Evolutionary conservation across 208 protist genomes (phyloP), one percentile per base, ranked within the genome.

Genomic region (Giardia muris): DNA sequence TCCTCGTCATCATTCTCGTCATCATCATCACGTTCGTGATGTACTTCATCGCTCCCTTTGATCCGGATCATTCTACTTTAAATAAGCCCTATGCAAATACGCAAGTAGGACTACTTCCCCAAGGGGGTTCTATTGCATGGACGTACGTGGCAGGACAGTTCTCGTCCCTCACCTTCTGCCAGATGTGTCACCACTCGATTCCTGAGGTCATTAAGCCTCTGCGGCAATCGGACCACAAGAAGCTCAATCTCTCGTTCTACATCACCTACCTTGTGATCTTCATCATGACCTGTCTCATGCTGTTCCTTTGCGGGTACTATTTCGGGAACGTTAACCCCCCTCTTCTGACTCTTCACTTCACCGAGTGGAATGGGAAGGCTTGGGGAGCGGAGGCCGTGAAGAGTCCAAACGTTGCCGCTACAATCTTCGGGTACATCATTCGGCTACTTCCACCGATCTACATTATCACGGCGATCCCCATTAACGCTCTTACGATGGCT

Each of bases 381-480:
- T 89, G 86, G 86, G 42, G 30, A 39, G 19, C 30, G 19, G 10
- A 43, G 4, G 86, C 86, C 42, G 45, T 4, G 42, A 43, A 44
- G 39, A 10, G 45, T 19, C 4, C 86, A 10, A 43, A 4, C 42
- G 4, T 22, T 10, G 86, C 86, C 4, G 86, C 4, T 4, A 44
- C 42, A 43, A 43, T 89, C 30, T 30, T 76, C 42, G 86, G 22
- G 39, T 89, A 89, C 42, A 89, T 89, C 42, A 43, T 89, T 4
- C 4, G 86, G 19, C 19, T 89, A 43, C 86, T 89, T 22, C 86
- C 86, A 4, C 86, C 86, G 4, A 89, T 89, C 4, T 89, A 89
- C 86, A 43, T 89, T 4, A 10, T 43, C 39, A 44, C 22, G 3
- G 86, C 86, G 42, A 89, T 89, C 86, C 86, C 86, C 86, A 10